Evolutionary conservation across 2,329 filamentous ascomycete species (phyloP), one percentile per base, ranked within the genome.

Genomic region (Pseudohalonectria lignicola): DNA sequence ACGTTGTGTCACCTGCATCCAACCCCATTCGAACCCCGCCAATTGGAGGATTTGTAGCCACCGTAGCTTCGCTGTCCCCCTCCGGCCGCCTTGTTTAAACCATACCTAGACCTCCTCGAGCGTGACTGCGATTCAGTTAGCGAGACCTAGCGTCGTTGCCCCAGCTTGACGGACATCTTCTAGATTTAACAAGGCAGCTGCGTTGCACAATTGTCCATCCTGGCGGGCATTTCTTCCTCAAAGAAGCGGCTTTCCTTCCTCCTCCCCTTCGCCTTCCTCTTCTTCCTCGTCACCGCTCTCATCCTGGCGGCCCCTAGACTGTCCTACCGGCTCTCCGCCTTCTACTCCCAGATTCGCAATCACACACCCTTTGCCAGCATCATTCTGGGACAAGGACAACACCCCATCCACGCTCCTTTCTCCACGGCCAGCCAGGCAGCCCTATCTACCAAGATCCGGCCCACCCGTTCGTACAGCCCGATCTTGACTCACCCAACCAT

Each of bases 281-380:
- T 82, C 52, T 68, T 82, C 56, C 52, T 74, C 52, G 57, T 61
- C 45, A 59, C 69, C 39, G 52, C 64, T 61, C 63, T 71, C 71
- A 82, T 73, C 54, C 76, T 86, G 80, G 79, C 81, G 67, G 64
- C 71, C 53, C 65, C 71, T 57, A 68, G 76, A 56, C 62, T 73
- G 49, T 58, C 69, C 53, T 59, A 67, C 46, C 75, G 81, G 51
- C 63, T 84, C 47, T 65, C 66, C 44, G 66, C 68, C 39, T 56
- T 82, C 47, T 64, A 76, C 42, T 65, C 63, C 50, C 74, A 79
- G 47, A 52, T 82, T 43, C 67, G 64, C 52, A 60, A 53, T 49
- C 57, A 47, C 49, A 50, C 41, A 40, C 47, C 46, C 34, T 39
- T 37, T 19, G n/a, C n/a, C n/a, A n/a, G n/a, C n/a, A n/a, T n/a